These are phyloP conservation scores for Populus hybrid DNA, from an alignment of 441 rosid species.

Conservation along the genomic window DNA sequence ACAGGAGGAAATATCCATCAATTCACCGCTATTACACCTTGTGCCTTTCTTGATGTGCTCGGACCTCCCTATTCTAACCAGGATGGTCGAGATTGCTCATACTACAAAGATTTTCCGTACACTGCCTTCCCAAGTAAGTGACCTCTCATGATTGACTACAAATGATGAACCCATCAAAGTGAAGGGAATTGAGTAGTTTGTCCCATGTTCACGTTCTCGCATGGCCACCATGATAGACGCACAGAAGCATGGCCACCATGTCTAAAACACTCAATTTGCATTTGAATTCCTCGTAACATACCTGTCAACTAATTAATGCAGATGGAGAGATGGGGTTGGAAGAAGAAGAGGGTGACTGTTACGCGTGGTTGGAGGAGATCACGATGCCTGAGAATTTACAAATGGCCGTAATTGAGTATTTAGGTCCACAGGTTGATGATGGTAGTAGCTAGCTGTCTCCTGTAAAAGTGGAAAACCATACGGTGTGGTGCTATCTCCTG, in stretches of 20 bases:
- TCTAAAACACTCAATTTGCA: not conserved
- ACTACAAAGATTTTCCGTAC: conserved; percentile 33
- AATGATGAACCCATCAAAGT: not conserved
- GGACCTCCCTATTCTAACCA: conserved; percentile 37
- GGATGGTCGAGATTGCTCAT: conserved; percentile 40
- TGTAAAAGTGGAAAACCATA: not conserved
- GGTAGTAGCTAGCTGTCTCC: not conserved
- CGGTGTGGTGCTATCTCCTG: too few relatives aligned
- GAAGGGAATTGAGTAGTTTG: not conserved
- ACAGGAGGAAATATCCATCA: conserved; percentile 48
- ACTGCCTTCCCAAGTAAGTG: conserved; percentile 33
- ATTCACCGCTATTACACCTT: conserved; percentile 39
- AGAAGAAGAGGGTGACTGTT: conserved; percentile 24
- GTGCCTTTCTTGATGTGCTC: conserved; percentile 42
- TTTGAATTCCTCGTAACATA: not conserved
- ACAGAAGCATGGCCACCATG: not conserved
- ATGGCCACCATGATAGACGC: not conserved
- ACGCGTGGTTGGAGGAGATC: conserved; percentile 58
- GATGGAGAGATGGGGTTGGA: conserved; percentile 28
- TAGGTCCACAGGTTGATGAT: conserved; percentile 48
- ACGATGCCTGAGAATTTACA: conserved; percentile 44
- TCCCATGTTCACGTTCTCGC: not conserved
- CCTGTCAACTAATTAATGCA: conserved; percentile 16
- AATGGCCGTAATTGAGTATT: conserved; percentile 53
- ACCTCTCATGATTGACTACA: not conserved